These are phyloP conservation scores for Cystobasidium sp. DNA, from an alignment of 1,284 basidiomycete genomes.

Conservation along the genomic window DNA sequence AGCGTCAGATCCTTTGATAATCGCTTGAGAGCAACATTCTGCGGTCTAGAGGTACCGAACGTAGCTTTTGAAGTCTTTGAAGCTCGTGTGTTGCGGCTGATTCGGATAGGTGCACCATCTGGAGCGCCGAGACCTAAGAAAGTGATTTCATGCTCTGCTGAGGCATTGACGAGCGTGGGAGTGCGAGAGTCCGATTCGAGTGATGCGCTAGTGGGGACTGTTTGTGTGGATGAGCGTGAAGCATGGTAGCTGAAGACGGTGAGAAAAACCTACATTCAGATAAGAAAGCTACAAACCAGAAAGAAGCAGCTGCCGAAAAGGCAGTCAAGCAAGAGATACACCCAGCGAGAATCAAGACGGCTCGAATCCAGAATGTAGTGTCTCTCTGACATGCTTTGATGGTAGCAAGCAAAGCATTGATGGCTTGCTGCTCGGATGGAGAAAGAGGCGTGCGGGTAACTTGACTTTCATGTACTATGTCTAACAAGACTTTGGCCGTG, in stretches of 20 bases:
- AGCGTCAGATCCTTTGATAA: not conserved
- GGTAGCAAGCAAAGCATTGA: too few species aligned
- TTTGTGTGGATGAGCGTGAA: not conserved
- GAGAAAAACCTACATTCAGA: not conserved
- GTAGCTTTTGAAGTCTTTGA: not conserved
- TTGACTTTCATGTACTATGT: too few species aligned
- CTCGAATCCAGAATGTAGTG: not conserved
- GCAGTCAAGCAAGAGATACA: not conserved
- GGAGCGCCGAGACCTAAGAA: not conserved
- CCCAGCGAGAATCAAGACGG: not conserved
- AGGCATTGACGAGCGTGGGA: not conserved
- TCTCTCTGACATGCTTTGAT: too few species aligned
- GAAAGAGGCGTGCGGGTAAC: too few species aligned
- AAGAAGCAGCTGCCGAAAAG: not conserved
- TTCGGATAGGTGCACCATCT: not conserved
- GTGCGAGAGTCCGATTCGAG: not conserved
- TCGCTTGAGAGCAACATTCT: conserved; percentile 9
- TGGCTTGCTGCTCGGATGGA: too few species aligned
- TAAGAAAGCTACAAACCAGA: conserved; percentile 13
- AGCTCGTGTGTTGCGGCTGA: not conserved
- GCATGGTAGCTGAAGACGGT: not conserved
- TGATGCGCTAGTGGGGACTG: not conserved
- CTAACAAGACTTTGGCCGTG: too few species aligned
- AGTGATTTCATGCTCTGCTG: not conserved
- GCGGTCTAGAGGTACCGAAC: not conserved